Evolutionary conservation across 176 grass and related monocot genomes (phyloP).

Genomic region (Panicum miliaceum): DNA sequence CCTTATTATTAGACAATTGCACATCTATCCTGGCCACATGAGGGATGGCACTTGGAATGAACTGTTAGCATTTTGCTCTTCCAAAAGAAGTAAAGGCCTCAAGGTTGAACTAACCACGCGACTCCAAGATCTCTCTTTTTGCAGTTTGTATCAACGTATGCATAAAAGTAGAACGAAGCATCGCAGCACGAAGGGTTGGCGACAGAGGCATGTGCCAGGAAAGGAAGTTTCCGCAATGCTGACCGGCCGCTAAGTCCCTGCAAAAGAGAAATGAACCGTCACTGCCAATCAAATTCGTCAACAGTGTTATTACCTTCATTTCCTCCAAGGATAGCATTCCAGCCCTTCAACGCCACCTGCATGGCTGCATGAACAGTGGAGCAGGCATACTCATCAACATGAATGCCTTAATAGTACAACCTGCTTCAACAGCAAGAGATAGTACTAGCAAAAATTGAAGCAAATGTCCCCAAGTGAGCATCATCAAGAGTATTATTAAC

Average conservation of each 20-base stretch:
- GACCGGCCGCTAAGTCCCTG: conserved; percentile 89
- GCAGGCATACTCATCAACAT: not conserved
- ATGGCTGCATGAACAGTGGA: not conserved
- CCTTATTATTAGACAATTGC: not conserved
- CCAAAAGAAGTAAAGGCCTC: not conserved
- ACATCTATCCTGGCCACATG: not conserved
- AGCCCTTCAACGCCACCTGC: not conserved
- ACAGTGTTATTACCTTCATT: conserved; percentile 29
- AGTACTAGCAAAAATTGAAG: conserved; percentile 3
- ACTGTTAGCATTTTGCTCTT: conserved; percentile 24
- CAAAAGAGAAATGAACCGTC: conserved; percentile 13
- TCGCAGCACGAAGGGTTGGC: conserved; percentile 61
- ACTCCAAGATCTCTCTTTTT: conserved; percentile 70
- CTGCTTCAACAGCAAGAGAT: conserved; percentile 2
- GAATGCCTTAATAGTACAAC: conserved; percentile 3
- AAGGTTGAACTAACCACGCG: conserved; percentile 42
- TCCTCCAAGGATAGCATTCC: conserved; percentile 1
- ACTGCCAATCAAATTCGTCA: conserved; percentile 10
- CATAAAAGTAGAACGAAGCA: conserved; percentile 63
- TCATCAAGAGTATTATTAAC: not conserved
- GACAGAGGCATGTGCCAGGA: conserved; percentile 81
- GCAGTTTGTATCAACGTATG: conserved; percentile 74
- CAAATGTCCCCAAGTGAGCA: not conserved
- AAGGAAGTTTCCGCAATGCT: conserved; percentile 95
- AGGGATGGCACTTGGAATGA: conserved; percentile 8